Base-by-base conservation (phyloP, 108 stramenopile genomes). In the Asterionellopsis glacialis region DNA sequence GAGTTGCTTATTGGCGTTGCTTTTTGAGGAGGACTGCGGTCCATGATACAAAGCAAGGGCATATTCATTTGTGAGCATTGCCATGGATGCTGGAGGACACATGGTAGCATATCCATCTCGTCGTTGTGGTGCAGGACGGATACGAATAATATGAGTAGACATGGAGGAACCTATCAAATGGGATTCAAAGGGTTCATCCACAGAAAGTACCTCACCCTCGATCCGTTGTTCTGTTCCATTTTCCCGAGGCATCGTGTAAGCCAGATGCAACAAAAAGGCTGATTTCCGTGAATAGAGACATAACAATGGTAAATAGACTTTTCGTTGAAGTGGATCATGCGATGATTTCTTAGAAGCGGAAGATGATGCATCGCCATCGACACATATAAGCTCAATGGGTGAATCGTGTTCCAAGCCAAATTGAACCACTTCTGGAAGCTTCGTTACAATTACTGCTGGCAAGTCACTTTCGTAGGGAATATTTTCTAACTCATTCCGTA, bases 271-370 rank as follows among this genome's bases (percentile, higher is more conserved):
- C 11, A 84, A 42, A 70, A 88, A 91, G 10, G 83, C 82, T 53
- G 79, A 74, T 18, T 68, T 52, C 25, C 63, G 63, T 11, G 90
- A 73, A 50, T 91, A 91, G 21, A 91, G 27, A 67, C 90, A 91
- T 27, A 91, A 73, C 57, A 63, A 73, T 0, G 90, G 82, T 6
- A 84, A 45, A 0, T 51, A 43, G 16, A n/a, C 42, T 41, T 63
- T 61, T 47, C 43, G 60, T 50, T 12, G 4, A 15, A 24, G 2
- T 5, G 52, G 1, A 7, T 44, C 38, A 26, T 21, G 52, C 48
- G 19, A n/a, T 33, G 14, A 11, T 49, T 43, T n/a, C 19, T 22
- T 38, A n/a, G 49, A 14, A 41, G 57, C 53, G 16, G 42, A 59
- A 12, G 22, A 33, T 53, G 41, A 43, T 7, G 33, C 33, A 48